phyloP scores from a whole-genome alignment of 2,329 filamentous ascomycete genomes.

The Ambrosiella beaveri region DNA sequence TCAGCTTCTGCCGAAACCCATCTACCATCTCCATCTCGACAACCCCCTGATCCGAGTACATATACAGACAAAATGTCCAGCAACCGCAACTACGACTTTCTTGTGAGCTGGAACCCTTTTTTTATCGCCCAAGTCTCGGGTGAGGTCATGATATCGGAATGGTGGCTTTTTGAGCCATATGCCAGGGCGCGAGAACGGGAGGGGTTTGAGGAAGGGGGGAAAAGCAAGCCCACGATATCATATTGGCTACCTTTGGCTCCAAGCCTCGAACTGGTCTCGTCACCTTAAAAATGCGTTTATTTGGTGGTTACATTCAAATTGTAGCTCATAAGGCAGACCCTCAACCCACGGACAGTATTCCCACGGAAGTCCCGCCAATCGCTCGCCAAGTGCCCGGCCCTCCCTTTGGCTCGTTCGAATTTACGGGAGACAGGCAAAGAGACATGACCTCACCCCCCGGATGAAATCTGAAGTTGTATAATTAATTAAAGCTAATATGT shows the following conservation, averaged over 20 bases:
- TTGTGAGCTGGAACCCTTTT: slow-evolving; percentile 38
- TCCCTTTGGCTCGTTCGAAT: background rate
- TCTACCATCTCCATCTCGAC: background rate
- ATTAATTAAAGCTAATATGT: background rate
- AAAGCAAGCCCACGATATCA: background rate
- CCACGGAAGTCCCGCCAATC: background rate
- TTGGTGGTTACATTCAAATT: background rate
- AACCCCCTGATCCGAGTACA: background rate
- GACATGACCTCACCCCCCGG: background rate
- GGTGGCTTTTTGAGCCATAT: background rate
- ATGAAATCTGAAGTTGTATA: background rate
- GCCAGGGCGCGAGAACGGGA: background rate
- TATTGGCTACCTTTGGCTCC: background rate
- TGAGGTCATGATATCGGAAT: background rate
- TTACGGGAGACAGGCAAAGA: background rate
- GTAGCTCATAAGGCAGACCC: background rate
- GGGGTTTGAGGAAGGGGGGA: background rate
- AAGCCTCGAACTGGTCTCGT: no score
- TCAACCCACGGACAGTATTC: background rate
- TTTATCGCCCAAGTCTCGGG: background rate
- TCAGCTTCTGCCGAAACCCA: background rate
- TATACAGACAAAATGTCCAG: slow-evolving; percentile 52
- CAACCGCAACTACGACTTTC: slow-evolving; percentile 97
- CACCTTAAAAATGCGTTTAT: background rate
- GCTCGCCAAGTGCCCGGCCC: background rate